Base-by-base conservation (phyloP, 495 filamentous ascomycete genomes). In the Hypoxylon subgilvum region DNA sequence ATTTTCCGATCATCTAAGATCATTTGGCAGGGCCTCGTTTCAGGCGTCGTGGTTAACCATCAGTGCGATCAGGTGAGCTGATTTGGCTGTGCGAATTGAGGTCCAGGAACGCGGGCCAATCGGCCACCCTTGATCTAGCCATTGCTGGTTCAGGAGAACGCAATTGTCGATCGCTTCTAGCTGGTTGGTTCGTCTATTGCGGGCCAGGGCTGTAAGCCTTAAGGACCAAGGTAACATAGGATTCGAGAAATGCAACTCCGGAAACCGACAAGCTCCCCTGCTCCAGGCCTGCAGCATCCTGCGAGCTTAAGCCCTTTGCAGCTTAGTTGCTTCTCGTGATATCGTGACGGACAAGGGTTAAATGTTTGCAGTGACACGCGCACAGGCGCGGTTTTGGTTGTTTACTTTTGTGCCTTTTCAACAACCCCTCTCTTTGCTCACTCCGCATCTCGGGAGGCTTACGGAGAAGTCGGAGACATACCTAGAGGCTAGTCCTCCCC, bases 361-460 rank as follows among this genome's bases (percentile, higher is more conserved):
- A 23, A 36, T 64, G 54, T 64, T 64, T 64, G 59, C 50, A 38
- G 54, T 64, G 44, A 64, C 61, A 64, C 61, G 61, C 61, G 61
- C 49, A 38, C 44, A 46, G 32, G 48, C 61, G 61, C 54, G 61
- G 16, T 54, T 36, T 41, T 58, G 36, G 25, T 60, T 64, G 45
- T 64, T 64, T 64, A 64, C 61, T 64, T 55, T 30, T 46, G 53
- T 64, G 49, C 53, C 48, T 58, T 13, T 63, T 57, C 32, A 63
- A 63, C 60, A 63, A 52, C 59, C 41, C 52, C 46, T 51, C 52
- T 46, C 31, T 14, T n/a, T 58, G 23, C 39, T 53, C 32, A 35
- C 61, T 64, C 61, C 61, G 61, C 61, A 63, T 51, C 53, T 58
- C 53, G 61, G 61, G 53, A 27, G n/a, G 19, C 42, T 41, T 57